Conservation (phyloP, 2,329 filamentous ascomycete species). For the Alternaria angustiovoidea region DNA sequence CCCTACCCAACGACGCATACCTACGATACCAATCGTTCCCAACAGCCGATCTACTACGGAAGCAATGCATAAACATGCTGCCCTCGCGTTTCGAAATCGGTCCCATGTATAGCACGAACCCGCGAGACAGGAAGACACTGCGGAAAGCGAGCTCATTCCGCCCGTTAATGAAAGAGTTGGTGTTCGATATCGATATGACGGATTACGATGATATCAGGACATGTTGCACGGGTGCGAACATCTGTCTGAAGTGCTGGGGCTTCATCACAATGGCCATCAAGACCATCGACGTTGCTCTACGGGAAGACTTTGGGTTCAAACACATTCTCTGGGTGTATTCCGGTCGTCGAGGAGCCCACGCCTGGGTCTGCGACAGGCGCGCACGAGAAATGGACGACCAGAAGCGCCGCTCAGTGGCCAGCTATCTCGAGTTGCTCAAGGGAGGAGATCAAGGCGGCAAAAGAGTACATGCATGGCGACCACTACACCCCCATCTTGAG, state of each 20-base stretch:
- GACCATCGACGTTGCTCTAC: conserved; percentile 83
- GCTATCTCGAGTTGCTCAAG: conserved; percentile 89
- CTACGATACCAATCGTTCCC: conserved; percentile 87
- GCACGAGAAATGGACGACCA: conserved; percentile 86
- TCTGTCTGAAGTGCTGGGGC: conserved; percentile 93
- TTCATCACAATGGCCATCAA: conserved; percentile 99
- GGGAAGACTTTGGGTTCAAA: conserved; percentile 95
- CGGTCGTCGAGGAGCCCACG: conserved; percentile 93
- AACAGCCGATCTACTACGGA: conserved; percentile 77
- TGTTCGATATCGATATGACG: conserved; percentile 99
- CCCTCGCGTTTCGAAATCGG: conserved; percentile 98
- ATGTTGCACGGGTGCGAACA: conserved; percentile 92
- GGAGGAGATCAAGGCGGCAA: conserved; percentile 87
- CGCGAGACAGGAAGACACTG: conserved; percentile 88
- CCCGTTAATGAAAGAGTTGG: conserved; percentile 89
- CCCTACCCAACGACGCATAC: conserved; percentile 90
- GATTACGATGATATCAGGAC: conserved; percentile 98
- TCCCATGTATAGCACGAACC: conserved; percentile 94
- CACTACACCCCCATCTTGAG: conserved; percentile 87
- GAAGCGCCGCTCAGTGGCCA: conserved; percentile 82
- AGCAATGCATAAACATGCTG: conserved; percentile 86
- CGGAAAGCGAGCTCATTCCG: conserved; percentile 83
- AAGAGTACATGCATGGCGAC: conserved; percentile 82
- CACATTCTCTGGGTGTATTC: conserved; percentile 99
- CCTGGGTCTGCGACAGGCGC: conserved; percentile 94